Evolutionary conservation across 2,329 filamentous ascomycete genomes (phyloP).

Genomic region (Paecilomyces niveus): DNA sequence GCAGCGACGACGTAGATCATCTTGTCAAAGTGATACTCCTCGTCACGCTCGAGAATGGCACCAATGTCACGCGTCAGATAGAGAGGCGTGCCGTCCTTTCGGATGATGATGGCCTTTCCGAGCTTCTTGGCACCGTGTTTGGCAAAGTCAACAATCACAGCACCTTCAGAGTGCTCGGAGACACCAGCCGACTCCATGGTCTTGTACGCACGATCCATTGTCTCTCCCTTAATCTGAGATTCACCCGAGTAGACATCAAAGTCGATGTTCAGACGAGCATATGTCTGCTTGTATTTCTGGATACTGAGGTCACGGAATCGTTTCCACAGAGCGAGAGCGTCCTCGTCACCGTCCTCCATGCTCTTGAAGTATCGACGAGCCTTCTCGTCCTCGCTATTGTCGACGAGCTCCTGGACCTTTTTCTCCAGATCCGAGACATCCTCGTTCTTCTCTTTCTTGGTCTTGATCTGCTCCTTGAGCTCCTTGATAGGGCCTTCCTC

Average conservation of each 20-base stretch:
- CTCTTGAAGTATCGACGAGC: slow-evolving; percentile 60
- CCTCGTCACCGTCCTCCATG: slow-evolving; percentile 57
- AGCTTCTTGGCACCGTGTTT: slow-evolving; percentile 63
- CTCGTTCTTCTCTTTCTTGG: slow-evolving; percentile 42
- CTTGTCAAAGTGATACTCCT: slow-evolving; percentile 57
- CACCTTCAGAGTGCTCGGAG: slow-evolving; percentile 58
- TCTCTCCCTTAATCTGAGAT: slow-evolving; percentile 57
- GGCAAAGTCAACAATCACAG: slow-evolving; percentile 61
- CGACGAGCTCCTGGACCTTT: slow-evolving; percentile 42
- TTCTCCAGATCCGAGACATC: slow-evolving; percentile 42
- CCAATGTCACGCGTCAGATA: slow-evolving; percentile 66
- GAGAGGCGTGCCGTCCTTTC: slow-evolving; percentile 59
- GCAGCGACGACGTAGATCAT: slow-evolving; percentile 62
- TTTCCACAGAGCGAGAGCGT: slow-evolving; percentile 55
- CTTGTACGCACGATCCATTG: slow-evolving; percentile 54
- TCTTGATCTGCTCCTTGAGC: slow-evolving; percentile 44
- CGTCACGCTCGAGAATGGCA: slow-evolving; percentile 55
- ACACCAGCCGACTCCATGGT: slow-evolving; percentile 54
- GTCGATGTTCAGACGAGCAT: slow-evolving; percentile 56
- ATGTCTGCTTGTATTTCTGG: slow-evolving; percentile 57
- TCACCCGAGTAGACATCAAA: slow-evolving; percentile 65
- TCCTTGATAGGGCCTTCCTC: slow-evolving; percentile 53
- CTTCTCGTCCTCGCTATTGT: slow-evolving; percentile 52
- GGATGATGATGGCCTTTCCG: slow-evolving; percentile 59
- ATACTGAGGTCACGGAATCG: slow-evolving; percentile 59